Conservation (phyloP, 2,329 filamentous ascomycete species). For the Clarireedia hainanense region DNA sequence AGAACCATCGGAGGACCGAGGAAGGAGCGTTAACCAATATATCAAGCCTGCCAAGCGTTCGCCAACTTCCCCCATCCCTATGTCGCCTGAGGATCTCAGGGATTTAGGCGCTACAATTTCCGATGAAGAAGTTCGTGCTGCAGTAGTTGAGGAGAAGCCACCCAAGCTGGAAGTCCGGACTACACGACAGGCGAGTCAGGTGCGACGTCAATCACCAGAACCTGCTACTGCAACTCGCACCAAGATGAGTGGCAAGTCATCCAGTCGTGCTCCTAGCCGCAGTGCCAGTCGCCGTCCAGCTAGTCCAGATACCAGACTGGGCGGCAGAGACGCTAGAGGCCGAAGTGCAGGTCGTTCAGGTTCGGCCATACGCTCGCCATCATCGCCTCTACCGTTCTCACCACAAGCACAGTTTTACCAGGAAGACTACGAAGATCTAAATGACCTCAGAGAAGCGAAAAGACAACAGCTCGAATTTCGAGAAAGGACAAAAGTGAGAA, state of each 20-base stretch:
- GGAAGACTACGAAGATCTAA: conserved; percentile 58
- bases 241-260: conserved; percentile 19
- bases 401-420: conserved; percentile 44
- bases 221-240: conserved; percentile 5
- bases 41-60: conserved; percentile 76
- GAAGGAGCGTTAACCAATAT: conserved; percentile 48
- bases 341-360: conserved; percentile 54
- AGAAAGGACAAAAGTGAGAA: conserved; percentile 38
- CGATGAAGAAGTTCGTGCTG: conserved; percentile 25
- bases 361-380: conserved; percentile 61
- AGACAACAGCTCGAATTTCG: conserved; percentile 46
- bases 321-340: conserved; percentile 42
- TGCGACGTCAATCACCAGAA: conserved; percentile 25
- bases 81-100: conserved; percentile 82
- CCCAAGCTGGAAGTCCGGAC: conserved; percentile 28
- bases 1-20: conserved; percentile 62
- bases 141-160: conserved; percentile 20
- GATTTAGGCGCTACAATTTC: conserved; percentile 41
- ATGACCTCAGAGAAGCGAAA: conserved; percentile 42
- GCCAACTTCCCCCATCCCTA: conserved; percentile 84
- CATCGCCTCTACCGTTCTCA: conserved; percentile 72
- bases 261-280: conserved; percentile 31
- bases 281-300: conserved; percentile 31
- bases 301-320: conserved; percentile 29
- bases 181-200: conserved; percentile 29